A percentile compares a stretch with the other conserved stretches of the same genome.
Evolutionary conservation across 2,329 filamentous ascomycete species (phyloP).

Genomic region (Ascochyta fabae): DNA sequence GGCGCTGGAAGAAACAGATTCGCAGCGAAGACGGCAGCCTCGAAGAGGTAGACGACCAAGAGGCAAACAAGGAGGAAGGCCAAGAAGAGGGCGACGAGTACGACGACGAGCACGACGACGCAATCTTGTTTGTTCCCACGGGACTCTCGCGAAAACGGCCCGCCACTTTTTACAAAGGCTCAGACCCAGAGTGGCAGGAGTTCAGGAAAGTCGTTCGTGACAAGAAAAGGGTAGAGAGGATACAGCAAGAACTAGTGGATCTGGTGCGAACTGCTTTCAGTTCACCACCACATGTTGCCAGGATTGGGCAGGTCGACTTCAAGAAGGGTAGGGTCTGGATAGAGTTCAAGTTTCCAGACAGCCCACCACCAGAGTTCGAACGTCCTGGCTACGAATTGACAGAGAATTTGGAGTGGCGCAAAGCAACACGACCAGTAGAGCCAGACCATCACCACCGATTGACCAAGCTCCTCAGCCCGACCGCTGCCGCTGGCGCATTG

Average conservation of each 20-base stretch:
- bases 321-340: conserved; percentile 55
- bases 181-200: conserved; percentile 62
- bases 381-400: conserved; percentile 53
- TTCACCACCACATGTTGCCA: not conserved
- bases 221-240: conserved; percentile 46
- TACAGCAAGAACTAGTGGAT: conserved; percentile 50
- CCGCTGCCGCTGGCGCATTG: conserved; percentile 27
- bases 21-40: conserved; percentile 19
- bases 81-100: conserved; percentile 37
- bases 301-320: conserved; percentile 49
- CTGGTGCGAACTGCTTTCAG: conserved; percentile 38
- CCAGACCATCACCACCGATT: conserved; percentile 48
- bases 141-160: conserved; percentile 52
- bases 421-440: conserved; percentile 38
- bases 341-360: conserved; percentile 56
- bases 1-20: conserved; percentile 10
- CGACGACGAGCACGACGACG: conserved; percentile 41
- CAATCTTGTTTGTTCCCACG: conserved; percentile 56
- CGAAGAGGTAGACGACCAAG: conserved; percentile 27
- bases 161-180: conserved; percentile 55
- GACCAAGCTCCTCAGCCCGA: conserved; percentile 30
- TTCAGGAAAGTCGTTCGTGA: conserved; percentile 56
- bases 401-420: conserved; percentile 47
- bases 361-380: conserved; percentile 57
- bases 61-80: conserved; percentile 38